Base-by-base conservation (phyloP, 2,329 filamentous ascomycete genomes). In the Orbilia quercus region DNA sequence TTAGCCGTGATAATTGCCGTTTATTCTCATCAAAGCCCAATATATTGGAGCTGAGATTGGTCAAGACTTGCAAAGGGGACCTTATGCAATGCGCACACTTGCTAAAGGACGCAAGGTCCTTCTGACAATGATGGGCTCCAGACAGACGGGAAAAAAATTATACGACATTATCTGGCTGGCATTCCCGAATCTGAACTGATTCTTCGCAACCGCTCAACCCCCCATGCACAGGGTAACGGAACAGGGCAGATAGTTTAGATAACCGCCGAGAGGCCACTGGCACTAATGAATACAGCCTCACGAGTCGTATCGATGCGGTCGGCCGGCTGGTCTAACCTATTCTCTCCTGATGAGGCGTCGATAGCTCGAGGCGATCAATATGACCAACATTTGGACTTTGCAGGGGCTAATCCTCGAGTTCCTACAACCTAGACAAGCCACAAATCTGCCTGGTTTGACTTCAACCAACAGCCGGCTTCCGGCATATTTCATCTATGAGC, bases 401-500 rank as follows among this genome's bases (percentile, higher is more conserved):
- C 28, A 31, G 9, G 28, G 28, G 28, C 28, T 4, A n/a, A 18
- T 23, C 38, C 14, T 34, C 23, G 59, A 63, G 59, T 63, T 63
- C 59, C 59, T 63, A 53, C 59, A n/a, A 45, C 42, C 23, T 22
- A 14, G 42, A 20, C 36, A 9, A 44, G 62, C 42, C 40, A 55
- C 20, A 22, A 58, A 51, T 16, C n/a, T 47, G 23, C 48, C 51
- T 18, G 25, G 22, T 31, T 22, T 28, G 40, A 40, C n/a, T n/a
- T n/a, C n/a, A n/a, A n/a, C n/a, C n/a, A n/a, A 36, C 12, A 6
- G n/a, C 22, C 6, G 45, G n/a, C n/a, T n/a, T n/a, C n/a, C n/a
- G 22, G 16, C 3, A 14, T 40, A 9, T 31, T 31, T 7, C n/a
- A 42, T 36, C 28, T 36, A 22, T 25, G 31, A 36, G 36, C 38